Percentiles rank a stretch among this genome's conserved stretches.
phyloP scores from a whole-genome alignment of 371 early-diverging fungal genomes.

The Syncephalastrum sp. region DNA sequence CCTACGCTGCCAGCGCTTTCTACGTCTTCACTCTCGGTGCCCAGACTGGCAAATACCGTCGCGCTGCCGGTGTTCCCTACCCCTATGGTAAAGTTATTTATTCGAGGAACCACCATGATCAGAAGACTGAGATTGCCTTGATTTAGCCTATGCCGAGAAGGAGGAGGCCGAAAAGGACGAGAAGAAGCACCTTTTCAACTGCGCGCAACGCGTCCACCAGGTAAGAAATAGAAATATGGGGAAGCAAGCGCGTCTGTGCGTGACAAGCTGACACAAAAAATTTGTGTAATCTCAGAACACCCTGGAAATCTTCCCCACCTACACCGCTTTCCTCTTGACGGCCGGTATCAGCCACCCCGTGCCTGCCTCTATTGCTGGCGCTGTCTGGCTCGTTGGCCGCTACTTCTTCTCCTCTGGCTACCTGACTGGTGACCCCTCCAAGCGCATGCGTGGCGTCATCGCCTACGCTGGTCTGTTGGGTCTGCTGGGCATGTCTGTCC shows the following conservation, averaged over 20 bases:
- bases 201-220: conserved; percentile 71
- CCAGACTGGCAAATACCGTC: conserved; percentile 59
- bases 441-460: conserved; percentile 28
- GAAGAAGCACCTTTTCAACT: conserved; percentile 62
- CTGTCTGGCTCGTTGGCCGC: conserved; percentile 48
- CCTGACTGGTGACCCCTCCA: conserved; percentile 51
- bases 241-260: no score
- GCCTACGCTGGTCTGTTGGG: conserved; percentile 33
- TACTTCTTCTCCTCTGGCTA: conserved; percentile 49
- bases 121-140: background rate
- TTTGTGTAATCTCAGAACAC: conserved; percentile 20
- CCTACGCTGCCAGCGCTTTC: conserved; percentile 39
- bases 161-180: conserved; percentile 53
- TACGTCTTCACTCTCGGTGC: conserved; percentile 45
- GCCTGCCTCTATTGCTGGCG: conserved; percentile 44
- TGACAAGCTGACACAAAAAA: no score
- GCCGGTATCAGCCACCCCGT: conserved; percentile 52
- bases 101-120: background rate
- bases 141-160: conserved; percentile 53
- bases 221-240: background rate
- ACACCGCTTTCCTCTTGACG: conserved; percentile 28
- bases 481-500: conserved; percentile 28
- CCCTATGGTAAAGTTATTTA: conserved; percentile 50
- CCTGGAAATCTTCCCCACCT: conserved; percentile 32
- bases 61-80: conserved; percentile 58